Evolutionary conservation across 148 eudicot species (phyloP), one percentile per base, ranked within the genome.

Genomic region (Nepenthes mirabilis): DNA sequence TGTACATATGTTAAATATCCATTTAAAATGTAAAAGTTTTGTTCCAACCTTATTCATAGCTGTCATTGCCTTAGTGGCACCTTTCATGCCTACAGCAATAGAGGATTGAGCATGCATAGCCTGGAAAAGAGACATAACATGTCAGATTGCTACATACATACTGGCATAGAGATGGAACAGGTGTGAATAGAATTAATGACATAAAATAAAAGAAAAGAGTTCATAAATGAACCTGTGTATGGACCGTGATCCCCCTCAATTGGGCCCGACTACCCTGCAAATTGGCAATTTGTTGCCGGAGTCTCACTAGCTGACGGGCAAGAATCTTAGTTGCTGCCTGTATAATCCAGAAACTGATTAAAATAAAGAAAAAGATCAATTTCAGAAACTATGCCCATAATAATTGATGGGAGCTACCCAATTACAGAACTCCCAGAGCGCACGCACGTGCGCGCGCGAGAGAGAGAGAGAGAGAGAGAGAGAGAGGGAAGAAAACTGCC

Each of bases 221-320:
- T 35, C 61, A 8, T 51, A 13, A 59, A 36, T 57, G 57, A 64
- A 87, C 97, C 97, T 91, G 98, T 47, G 98, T 91, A 70, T 88
- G 96, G 48, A 93, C 86, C 2, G 96, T 86, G 73, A 88, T 80
- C 55, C 98, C 98, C 77, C 98, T 85, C 91, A 91, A 85, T 70
- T 91, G 98, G 68, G 96, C 96, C 64, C 98, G 84, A 65, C 98
- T 88, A 56, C 83, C 80, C 80, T 91, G 98, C 75, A 91, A 76
- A 63, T 86, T 91, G 37, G 80, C 75, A 68, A 88, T 82, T 74
- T 91, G 96, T 66, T 91, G 85, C 75, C 98, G 78, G 58, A 91
- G 98, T 80, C 98, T 77, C 45, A 91, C 61, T 60, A 91, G 66
- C 66, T 91, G 96, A 43, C 94, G 90, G 11, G 98, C 98, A 70